Evolutionary conservation across 108 stramenopile genomes (phyloP).

Genomic region (Nannochloropsis salina): DNA sequence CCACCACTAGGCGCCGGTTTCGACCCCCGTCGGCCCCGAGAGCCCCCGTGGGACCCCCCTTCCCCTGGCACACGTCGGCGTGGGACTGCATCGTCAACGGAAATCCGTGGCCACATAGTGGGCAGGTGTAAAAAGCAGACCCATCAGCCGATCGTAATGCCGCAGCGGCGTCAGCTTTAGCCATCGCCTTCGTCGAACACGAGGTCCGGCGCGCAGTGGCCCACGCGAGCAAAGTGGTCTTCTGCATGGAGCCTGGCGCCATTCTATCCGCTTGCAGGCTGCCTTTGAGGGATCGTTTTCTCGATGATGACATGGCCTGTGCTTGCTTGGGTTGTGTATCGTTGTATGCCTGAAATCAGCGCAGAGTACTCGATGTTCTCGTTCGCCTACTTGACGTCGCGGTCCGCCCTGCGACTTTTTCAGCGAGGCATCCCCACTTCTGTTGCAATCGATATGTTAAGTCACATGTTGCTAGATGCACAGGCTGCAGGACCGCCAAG

Average conservation of each 20-base stretch:
- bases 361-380: too few species aligned
- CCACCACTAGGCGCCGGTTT: not conserved
- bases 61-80: constrained; percentile 19
- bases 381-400: too few species aligned
- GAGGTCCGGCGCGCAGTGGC: not conserved
- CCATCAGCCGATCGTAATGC: not conserved
- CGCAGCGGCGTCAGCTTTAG: not conserved
- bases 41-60: not conserved
- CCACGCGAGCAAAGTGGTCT: not conserved
- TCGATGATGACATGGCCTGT: not conserved
- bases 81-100: constrained; percentile 7
- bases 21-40: not conserved
- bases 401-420: too few species aligned
- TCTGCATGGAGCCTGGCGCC: not conserved
- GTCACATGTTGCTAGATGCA: too few species aligned
- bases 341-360: too few species aligned
- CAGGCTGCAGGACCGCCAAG: too few species aligned
- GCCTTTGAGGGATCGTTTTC: not conserved
- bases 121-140: not conserved
- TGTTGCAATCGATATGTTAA: too few species aligned
- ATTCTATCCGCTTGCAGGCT: not conserved
- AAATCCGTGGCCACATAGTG: not conserved
- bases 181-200: not conserved
- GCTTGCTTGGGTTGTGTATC: not conserved
- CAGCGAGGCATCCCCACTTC: too few species aligned